Base-by-base conservation (phyloP, 2,329 filamentous ascomycete genomes). In the Cladorrhinum sp. region DNA sequence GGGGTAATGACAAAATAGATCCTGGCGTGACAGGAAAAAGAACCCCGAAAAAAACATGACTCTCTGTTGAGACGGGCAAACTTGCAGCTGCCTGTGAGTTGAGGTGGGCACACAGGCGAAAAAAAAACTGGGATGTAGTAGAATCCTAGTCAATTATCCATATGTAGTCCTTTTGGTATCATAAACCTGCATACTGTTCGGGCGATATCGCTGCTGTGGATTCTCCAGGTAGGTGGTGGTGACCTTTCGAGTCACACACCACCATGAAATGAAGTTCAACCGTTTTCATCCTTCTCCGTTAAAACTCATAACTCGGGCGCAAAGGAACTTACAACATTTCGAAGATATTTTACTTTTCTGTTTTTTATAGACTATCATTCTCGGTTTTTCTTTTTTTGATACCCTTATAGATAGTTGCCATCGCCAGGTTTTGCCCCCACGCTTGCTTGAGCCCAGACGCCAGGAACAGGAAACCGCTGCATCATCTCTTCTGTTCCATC, bases 161-260 rank as follows among this genome's bases (percentile, higher is more conserved):
- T 41, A 41, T 6, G 29, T 32, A 32, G 6, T 13, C 29, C 6
- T 32, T 13, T 7, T 13, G 29, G 29, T 6, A 13, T 32, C 29
- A 32, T 16, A 29, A 45, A 45, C 38, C 18, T 45, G 38, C 38
- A 49, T 49, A 24, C 45, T 22, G 49, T 50, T 50, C 49, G 27
- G 53, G 53, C 53, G 53, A 49, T 56, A 56, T 49, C 53, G 38
- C 53, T 41, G 41, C 5, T 45, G 38, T 56, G 53, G 53, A 29
- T 56, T 49, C 18, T 36, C 16, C 9, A 3, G 6, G 36, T 2
- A 45, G 41, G 41, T 45, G 32, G 9, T 13, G 25, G 25, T 16
- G 29, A 32, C 18, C n/a, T 27, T 27, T 56, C 53, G 53, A 56
- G 53, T 56, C 53, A 56, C 53, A 50, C 45, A 10, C 45, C 7